These are phyloP conservation scores for Rutstroemia sydowiana DNA, from an alignment of 2,329 filamentous ascomycete species.

Conservation along the genomic window DNA sequence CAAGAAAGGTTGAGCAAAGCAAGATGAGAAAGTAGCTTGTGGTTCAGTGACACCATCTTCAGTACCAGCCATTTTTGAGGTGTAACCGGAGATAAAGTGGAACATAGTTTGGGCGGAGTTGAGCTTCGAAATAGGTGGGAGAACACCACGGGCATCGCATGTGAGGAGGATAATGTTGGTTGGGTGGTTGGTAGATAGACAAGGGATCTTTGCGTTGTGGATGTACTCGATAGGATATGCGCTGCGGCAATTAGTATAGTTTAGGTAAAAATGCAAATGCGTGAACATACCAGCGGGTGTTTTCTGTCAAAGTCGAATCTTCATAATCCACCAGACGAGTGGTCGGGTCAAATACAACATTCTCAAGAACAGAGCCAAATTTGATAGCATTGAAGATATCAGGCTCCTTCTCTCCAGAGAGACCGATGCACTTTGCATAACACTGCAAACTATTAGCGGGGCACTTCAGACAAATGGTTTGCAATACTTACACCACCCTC, in stretches of 20 bases:
- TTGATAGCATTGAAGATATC: conserved; percentile 95
- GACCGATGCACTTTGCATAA: conserved; percentile 97
- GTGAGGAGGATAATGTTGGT: conserved; percentile 97
- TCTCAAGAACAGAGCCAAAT: conserved; percentile 96
- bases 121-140: conserved; percentile 97
- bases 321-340: conserved; percentile 94
- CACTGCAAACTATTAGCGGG: conserved; percentile 40
- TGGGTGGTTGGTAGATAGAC: conserved; percentile 78
- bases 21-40: conserved; percentile 97
- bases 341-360: conserved; percentile 91
- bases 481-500: conserved; percentile 65
- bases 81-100: conserved; percentile 99
- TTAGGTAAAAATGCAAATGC: background rate
- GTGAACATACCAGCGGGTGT: conserved; percentile 66
- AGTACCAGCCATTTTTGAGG: conserved; percentile 99
- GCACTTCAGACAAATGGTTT: background rate
- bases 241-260: conserved; percentile 14
- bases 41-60: conserved; percentile 96
- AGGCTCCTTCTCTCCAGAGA: conserved; percentile 97
- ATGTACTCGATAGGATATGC: conserved; percentile 99
- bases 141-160: conserved; percentile 93
- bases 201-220: conserved; percentile 96
- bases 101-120: conserved; percentile 96
- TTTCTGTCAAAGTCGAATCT: conserved; percentile 89
- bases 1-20: conserved; percentile 98